Conservation (phyloP, 2,329 filamentous ascomycete species). For the Penicillium janthinellum region DNA sequence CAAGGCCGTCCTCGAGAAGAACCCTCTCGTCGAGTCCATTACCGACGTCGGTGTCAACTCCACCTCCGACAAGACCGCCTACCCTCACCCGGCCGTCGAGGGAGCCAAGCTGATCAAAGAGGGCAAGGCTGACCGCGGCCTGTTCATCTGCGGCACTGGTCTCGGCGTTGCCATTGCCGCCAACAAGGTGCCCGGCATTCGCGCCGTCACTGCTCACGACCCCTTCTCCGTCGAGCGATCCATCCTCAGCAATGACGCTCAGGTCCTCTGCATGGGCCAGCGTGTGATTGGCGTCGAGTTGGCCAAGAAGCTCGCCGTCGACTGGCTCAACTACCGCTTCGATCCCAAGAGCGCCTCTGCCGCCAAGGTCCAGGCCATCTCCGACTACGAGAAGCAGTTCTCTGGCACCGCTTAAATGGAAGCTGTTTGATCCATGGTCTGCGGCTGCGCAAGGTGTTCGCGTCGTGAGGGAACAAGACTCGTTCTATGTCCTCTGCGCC, state of each 20-base stretch:
- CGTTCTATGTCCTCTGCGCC: neutral
- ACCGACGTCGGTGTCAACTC: constrained; percentile 73
- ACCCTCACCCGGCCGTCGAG: constrained; percentile 75
- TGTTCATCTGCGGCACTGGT: constrained; percentile 80
- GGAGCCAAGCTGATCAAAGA: constrained; percentile 60
- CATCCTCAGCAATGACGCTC: constrained; percentile 80
- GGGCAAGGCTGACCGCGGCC: constrained; percentile 69
- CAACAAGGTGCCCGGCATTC: constrained; percentile 81
- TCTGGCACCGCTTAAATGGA: constrained; percentile 20
- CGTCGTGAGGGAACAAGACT: neutral
- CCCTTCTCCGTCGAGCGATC: constrained; percentile 80
- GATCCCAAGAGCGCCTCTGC: constrained; percentile 67
- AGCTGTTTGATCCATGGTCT: neutral
- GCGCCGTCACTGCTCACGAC: constrained; percentile 88
- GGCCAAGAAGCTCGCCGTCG: constrained; percentile 72
- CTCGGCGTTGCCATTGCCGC: constrained; percentile 86
- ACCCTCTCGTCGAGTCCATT: constrained; percentile 67
- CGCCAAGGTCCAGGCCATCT: constrained; percentile 57
- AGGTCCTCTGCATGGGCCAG: constrained; percentile 85
- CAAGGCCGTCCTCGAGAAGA: constrained; percentile 69
- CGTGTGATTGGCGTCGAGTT: constrained; percentile 79
- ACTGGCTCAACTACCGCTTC: constrained; percentile 85
- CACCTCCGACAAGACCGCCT: constrained; percentile 73
- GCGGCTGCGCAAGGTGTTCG: neutral
- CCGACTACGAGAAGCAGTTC: constrained; percentile 46